A percentile compares a stretch with the other conserved stretches of the same genome.
Conservation (phyloP, 1,284 basidiomycete species). For the Mycena citricolor region DNA sequence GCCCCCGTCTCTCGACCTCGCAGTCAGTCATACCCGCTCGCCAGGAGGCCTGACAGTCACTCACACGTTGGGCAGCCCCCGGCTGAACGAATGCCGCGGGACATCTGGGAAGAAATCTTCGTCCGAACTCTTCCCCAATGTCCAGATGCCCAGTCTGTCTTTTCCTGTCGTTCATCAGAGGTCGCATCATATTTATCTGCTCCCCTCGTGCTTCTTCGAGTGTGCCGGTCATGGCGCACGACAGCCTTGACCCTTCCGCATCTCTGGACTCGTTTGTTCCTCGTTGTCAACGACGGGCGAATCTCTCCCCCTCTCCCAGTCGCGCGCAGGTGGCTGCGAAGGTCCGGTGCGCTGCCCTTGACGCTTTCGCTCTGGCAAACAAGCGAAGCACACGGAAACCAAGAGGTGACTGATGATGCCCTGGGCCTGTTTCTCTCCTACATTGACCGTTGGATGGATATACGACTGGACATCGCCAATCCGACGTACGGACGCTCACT, state of each 20-base stretch:
- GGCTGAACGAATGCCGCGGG: conserved; percentile 22
- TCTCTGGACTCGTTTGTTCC: conserved; percentile 33
- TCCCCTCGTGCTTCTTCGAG: conserved; percentile 33
- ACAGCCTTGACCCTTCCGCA: conserved; percentile 30
- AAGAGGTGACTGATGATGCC: conserved; percentile 56
- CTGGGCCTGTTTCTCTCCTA: conserved; percentile 56
- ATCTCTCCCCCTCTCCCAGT: conserved; percentile 29
- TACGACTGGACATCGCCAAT: conserved; percentile 32
- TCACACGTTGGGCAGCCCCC: conserved; percentile 4
- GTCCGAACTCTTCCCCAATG: conserved; percentile 28
- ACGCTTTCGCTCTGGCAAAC: conserved; percentile 32
- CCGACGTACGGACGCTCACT: conserved; percentile 26
- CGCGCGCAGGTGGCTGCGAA: conserved; percentile 30
- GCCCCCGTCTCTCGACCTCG: conserved; percentile 14
- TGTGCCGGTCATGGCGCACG: conserved; percentile 32
- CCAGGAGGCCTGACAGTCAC: background rate
- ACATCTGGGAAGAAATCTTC: conserved; percentile 29
- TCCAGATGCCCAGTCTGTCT: conserved; percentile 22
- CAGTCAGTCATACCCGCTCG: conserved; percentile 20
- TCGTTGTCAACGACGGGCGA: conserved; percentile 31
- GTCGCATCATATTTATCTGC: conserved; percentile 18
- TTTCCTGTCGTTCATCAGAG: conserved; percentile 14
- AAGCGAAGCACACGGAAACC: conserved; percentile 34
- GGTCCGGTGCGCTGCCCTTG: conserved; percentile 33
- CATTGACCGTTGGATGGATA: conserved; percentile 42